Base-by-base conservation (phyloP, 2,329 filamentous ascomycete species). In the Neofusicoccum parvum region DNA sequence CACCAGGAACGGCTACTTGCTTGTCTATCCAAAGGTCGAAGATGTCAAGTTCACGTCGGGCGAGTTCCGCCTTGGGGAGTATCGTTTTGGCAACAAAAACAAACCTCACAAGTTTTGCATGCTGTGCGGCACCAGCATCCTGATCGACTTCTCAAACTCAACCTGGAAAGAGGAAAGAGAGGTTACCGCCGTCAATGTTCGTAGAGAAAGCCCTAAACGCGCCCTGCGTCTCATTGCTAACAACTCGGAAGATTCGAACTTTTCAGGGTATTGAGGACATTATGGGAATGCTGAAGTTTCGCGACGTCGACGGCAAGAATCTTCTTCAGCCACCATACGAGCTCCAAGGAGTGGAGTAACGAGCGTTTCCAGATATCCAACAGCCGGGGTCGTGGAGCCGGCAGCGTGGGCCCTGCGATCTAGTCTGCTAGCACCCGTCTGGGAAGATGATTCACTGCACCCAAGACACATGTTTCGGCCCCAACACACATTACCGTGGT, bases 1-100 rank as follows among this genome's bases (percentile, higher is more conserved):
- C 69, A 74, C 74, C 1, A 76, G 81, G 14, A 74, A 78, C 34
- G 83, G 82, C 1, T 83, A 84, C 66, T 73, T 84, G 27, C 76
- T 85, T 27, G 77, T 83, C 1, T 67, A 67, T 23, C 72, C 74
- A 2, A 66, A 68, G 27, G 69, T 70, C 43, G 63, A 68, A 39
- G 63, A 73, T 34, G 56, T 76, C 36, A 56, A 65, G 10, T 58
- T 76, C n/a, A 70, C 66, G 46, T 73, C 69, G 54, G 73, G 74
- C 56, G 70, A 73, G 39, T 69, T 71, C 3, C 62, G 50, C 1
- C 58, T 75, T 37, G 70, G 67, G 48, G 51, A 63, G 23, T 76
- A 73, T 64, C 67, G 68, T 0, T 75, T 75, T 67, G 73, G 73
- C 1, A 39, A 15, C 0, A 74, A 73, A 64, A 69, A 65, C 36